A percentile compares a stretch with the other conserved stretches of the same genome.
These are phyloP conservation scores for Sanghuangporus sanghuang DNA, from an alignment of 1,284 basidiomycete genomes.

Conservation along the genomic window DNA sequence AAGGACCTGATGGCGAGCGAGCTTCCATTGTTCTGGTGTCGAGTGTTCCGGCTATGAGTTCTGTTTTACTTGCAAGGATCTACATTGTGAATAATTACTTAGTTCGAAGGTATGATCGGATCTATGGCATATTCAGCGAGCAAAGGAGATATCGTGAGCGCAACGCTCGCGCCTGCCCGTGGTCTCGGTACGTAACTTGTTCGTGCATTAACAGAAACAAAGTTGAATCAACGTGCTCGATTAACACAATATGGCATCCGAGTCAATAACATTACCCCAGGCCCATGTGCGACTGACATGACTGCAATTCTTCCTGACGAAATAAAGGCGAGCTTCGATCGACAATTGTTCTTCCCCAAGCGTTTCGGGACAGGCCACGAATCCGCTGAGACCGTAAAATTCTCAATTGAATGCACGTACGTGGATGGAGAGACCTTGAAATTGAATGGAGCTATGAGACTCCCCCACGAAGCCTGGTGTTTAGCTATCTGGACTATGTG, in stretches of 20 bases:
- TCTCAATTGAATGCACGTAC: constrained; percentile 46
- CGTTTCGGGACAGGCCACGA: constrained; percentile 43
- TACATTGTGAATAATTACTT: not conserved
- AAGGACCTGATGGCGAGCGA: constrained; percentile 44
- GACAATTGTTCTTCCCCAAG: constrained; percentile 37
- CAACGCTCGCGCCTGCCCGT: constrained; percentile 51
- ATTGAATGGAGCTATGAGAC: constrained; percentile 38
- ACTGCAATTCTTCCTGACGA: constrained; percentile 32
- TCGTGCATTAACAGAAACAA: not conserved
- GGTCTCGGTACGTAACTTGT: constrained; percentile 30
- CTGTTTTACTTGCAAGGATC: not conserved
- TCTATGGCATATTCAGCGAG: constrained; percentile 48
- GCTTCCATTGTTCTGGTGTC: constrained; percentile 51
- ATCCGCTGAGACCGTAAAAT: constrained; percentile 47
- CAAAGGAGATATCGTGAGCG: constrained; percentile 48
- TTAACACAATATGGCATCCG: constrained; percentile 41
- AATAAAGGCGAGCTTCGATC: constrained; percentile 26
- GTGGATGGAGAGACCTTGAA: constrained; percentile 52
- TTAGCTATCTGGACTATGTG: not conserved
- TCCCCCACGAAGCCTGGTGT: constrained; percentile 28
- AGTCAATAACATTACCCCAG: constrained; percentile 49
- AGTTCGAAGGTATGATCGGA: constrained; percentile 46
- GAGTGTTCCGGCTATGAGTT: constrained; percentile 49
- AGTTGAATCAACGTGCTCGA: not conserved
- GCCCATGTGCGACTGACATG: constrained; percentile 44